Evolutionary conservation across 1,284 basidiomycete genomes (phyloP).

Genomic region (Trichosporon inkin): DNA sequence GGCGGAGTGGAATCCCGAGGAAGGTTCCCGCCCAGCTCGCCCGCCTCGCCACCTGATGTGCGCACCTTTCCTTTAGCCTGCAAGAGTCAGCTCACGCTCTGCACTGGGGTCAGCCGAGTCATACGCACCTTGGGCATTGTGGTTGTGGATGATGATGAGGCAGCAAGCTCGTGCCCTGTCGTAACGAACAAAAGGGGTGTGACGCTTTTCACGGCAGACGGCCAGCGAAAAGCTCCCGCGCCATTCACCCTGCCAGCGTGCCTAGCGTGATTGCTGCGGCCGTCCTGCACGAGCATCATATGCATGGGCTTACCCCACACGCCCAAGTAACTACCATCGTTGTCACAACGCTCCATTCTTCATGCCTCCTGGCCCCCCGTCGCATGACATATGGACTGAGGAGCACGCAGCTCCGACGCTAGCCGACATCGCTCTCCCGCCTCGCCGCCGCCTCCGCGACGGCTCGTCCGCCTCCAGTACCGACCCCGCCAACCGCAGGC

Average conservation of each 20-base stretch:
- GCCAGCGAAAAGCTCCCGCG: not conserved
- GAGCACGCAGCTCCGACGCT: slow-evolving; percentile 19
- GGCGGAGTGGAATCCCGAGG: not conserved
- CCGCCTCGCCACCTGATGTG: not conserved
- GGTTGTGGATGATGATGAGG: slow-evolving; percentile 13
- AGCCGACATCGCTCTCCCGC: slow-evolving; percentile 32
- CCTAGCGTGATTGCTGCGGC: not conserved
- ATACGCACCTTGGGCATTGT: slow-evolving; percentile 43
- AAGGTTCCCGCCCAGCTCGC: not conserved
- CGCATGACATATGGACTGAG: not conserved
- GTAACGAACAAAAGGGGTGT: not conserved
- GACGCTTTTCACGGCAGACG: not conserved
- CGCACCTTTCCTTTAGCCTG: slow-evolving; percentile 48
- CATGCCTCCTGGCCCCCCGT: slow-evolving; percentile 6
- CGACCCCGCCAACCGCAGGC: not conserved
- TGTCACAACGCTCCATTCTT: not conserved
- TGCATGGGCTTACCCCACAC: too few relatives aligned
- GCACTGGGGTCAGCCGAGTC: too few relatives aligned
- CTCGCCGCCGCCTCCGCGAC: slow-evolving; percentile 34
- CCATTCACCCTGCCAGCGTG: not conserved
- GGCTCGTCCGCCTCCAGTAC: slow-evolving; percentile 16
- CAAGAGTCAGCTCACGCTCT: slow-evolving; percentile 13
- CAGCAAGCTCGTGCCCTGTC: not conserved
- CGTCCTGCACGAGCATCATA: not conserved
- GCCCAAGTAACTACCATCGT: too few relatives aligned